A percentile compares a stretch with the other conserved stretches of the same genome.
These are phyloP conservation scores for Coelastrella sp. DNA, from an alignment of 139 green algal genomes.

Conservation along the genomic window DNA sequence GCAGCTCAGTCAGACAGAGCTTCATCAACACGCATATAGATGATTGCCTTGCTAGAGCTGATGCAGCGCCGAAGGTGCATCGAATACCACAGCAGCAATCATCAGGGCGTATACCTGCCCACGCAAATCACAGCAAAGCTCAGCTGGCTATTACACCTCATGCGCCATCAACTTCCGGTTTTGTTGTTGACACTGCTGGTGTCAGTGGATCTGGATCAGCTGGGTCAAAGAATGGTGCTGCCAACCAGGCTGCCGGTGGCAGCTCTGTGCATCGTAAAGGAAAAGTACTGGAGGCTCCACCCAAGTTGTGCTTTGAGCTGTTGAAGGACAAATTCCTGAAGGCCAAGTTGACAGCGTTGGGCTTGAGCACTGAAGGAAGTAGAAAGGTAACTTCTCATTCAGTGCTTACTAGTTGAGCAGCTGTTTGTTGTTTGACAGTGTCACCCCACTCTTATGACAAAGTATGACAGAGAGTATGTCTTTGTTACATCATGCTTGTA, in stretches of 20 bases:
- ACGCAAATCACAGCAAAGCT: too few species aligned
- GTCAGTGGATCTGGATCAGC: background rate
- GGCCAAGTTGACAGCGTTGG: slow-evolving; percentile 30
- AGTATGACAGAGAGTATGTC: background rate
- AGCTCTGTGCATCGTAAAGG: too few species aligned
- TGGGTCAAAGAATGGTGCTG: background rate
- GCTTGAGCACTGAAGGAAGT: slow-evolving; percentile 32
- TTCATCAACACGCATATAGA: slow-evolving; percentile 48
- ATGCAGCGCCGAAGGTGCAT: background rate
- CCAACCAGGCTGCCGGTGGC: background rate
- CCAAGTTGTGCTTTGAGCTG: slow-evolving; percentile 49
- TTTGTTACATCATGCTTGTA: background rate
- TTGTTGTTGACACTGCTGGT: background rate
- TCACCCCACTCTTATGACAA: background rate
- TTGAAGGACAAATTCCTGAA: slow-evolving; percentile 55
- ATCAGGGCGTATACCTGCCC: background rate
- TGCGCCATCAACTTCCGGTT: too few species aligned
- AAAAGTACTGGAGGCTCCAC: slow-evolving; percentile 40
- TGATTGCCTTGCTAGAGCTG: slow-evolving; percentile 5
- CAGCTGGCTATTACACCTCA: too few species aligned
- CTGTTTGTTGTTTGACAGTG: background rate
- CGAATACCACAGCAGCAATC: slow-evolving; percentile 12
- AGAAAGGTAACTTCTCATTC: slow-evolving; percentile 24
- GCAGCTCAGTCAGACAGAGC: background rate
- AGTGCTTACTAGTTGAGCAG: background rate